These are phyloP conservation scores for Colletotrichum musicola DNA, from an alignment of 2,329 filamentous ascomycete genomes.

Conservation along the genomic window DNA sequence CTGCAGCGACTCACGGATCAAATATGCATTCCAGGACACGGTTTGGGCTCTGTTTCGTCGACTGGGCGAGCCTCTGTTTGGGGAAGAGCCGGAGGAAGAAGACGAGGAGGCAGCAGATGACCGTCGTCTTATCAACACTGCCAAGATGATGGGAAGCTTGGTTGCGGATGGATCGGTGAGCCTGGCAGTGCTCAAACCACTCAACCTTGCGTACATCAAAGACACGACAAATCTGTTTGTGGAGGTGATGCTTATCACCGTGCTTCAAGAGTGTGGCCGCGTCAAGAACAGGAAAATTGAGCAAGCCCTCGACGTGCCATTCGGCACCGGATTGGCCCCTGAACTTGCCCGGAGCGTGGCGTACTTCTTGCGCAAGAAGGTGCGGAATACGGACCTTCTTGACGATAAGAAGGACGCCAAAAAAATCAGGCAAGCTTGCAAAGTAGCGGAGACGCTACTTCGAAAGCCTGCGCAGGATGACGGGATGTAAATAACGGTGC, in stretches of 20 bases:
- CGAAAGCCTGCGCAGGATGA: constrained; percentile 40
- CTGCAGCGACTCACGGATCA: constrained; percentile 79
- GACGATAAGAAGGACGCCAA: constrained; percentile 61
- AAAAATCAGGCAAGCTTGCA: constrained; percentile 62
- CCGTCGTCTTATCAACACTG: constrained; percentile 64
- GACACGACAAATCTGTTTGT: constrained; percentile 82
- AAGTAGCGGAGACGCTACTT: constrained; percentile 55
- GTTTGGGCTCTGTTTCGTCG: constrained; percentile 88
- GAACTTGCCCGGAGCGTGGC: constrained; percentile 80
- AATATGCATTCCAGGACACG: constrained; percentile 88
- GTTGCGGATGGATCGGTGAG: constrained; percentile 60
- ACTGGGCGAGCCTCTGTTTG: constrained; percentile 84
- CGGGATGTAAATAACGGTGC: neutral
- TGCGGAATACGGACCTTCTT: constrained; percentile 73
- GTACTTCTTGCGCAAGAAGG: constrained; percentile 82
- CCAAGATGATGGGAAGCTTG: constrained; percentile 66
- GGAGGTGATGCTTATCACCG: constrained; percentile 82
- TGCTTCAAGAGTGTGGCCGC: constrained; percentile 72
- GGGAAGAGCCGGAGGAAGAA: constrained; percentile 71
- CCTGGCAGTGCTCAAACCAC: constrained; percentile 70
- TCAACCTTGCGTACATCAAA: constrained; percentile 85
- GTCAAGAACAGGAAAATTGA: constrained; percentile 51
- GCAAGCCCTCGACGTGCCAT: constrained; percentile 22
- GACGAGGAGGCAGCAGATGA: constrained; percentile 62
- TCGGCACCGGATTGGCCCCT: constrained; percentile 55